Evolutionary conservation across 106 monocot species (phyloP).

Genomic region (Apostasia ramifera): DNA sequence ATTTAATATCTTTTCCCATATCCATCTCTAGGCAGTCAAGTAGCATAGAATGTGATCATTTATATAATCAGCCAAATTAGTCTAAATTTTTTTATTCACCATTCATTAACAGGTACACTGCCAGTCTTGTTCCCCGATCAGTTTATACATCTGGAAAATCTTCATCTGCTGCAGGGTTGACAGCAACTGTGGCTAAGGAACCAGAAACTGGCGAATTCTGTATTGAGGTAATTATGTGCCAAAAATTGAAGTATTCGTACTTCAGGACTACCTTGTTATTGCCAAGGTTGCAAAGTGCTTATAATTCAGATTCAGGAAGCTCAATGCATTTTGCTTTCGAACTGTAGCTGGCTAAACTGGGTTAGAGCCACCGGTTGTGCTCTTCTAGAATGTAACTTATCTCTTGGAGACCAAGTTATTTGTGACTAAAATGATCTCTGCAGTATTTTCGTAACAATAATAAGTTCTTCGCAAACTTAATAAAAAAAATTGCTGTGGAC

Average conservation of each 20-base stretch:
- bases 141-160: constrained; percentile 99
- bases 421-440: no score
- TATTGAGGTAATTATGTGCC: constrained; percentile 66
- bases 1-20: no score
- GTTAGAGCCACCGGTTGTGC: background rate
- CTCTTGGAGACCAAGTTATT: background rate
- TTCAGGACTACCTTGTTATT: background rate
- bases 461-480: no score
- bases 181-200: constrained; percentile 97
- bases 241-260: background rate
- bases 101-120: constrained; percentile 55
- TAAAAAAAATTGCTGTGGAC: no score
- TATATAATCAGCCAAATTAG: background rate
- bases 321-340: no score
- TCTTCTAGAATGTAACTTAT: background rate
- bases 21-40: no score
- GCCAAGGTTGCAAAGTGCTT: no score
- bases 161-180: constrained; percentile 95
- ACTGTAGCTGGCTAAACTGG: no score
- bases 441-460: no score
- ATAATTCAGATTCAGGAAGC: no score
- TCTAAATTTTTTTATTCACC: background rate
- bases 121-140: constrained; percentile 82
- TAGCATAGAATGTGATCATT: background rate
- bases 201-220: constrained; percentile 99